Conservation (phyloP, 164 flowering plant genomes). For the Piper betle region DNA sequence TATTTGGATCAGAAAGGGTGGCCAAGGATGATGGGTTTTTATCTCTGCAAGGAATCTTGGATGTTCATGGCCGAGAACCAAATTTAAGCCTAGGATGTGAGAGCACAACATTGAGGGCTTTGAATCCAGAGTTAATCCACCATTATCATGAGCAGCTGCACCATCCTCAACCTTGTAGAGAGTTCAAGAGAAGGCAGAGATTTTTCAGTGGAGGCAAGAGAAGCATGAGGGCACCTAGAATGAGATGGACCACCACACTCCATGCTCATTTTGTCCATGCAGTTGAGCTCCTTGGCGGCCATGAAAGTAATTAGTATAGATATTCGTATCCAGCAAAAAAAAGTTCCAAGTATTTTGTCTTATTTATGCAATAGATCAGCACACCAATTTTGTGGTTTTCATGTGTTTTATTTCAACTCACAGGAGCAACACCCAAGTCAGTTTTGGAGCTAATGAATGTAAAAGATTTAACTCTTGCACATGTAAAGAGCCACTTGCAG, state of each 20-base stretch:
- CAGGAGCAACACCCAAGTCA: constrained; percentile 93
- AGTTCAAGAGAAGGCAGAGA: constrained; percentile 51
- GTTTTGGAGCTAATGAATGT: constrained; percentile 90
- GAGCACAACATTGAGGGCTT: constrained; percentile 10
- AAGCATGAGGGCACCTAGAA: constrained; percentile 80
- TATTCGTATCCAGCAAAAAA: neutral
- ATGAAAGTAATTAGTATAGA: constrained; percentile 74
- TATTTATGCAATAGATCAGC: neutral
- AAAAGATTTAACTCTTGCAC: constrained; percentile 90
- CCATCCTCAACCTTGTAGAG: constrained; percentile 46
- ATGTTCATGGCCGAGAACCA: constrained; percentile 17
- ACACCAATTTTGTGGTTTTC: neutral
- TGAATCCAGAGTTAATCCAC: constrained; percentile 5
- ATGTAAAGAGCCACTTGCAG: constrained; percentile 92
- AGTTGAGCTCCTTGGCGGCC: constrained; percentile 95
- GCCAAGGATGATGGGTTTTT: constrained; percentile 24
- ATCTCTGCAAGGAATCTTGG: constrained; percentile 12
- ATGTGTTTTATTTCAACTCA: constrained; percentile 1
- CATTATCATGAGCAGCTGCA: constrained; percentile 18
- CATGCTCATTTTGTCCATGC: constrained; percentile 95
- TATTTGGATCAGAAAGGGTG: constrained; percentile 12
- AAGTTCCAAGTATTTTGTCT: neutral
- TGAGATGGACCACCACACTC: constrained; percentile 97
- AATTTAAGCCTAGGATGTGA: constrained; percentile 53
- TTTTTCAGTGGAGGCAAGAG: constrained; percentile 33